Evolutionary conservation across 805 yeast genomes (phyloP), one percentile per base, ranked within the genome.

Genomic region (Danielia reshetovae): DNA sequence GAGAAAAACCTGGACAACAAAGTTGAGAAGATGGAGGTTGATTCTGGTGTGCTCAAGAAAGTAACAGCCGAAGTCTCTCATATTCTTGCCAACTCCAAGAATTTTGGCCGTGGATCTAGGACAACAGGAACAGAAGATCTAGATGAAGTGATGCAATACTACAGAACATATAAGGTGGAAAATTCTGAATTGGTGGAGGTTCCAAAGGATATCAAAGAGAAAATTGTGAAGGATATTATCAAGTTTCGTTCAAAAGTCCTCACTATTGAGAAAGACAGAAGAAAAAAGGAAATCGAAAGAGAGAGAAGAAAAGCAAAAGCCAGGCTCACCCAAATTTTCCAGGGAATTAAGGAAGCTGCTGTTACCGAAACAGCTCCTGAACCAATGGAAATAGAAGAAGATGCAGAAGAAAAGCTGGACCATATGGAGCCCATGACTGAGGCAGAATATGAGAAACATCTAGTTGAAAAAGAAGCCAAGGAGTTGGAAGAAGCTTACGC

Each of bases 221-320:
- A 59, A n/a, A 72, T 79, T 24, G 70, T 65, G 13, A 65, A 66
- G 36, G 77, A 74, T 38, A 70, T 80, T 36, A 62, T 77, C 38
- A 72, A 69, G 40, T 80, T 80, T 49, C 57, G 85, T 48, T 60
- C 77, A 15, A 69, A 68, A 27, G 80, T 79, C 18, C 49, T 77
- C 34, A 68, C 68, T 26, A 55, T 74, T 18, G 85, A 79, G 36
- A 63, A 67, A 34, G 65, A 65, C 30, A 72, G 75, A 29, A 63
- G 81, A 27, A 72, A 68, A 32, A 61, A 61, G 38, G 77, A 75
- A 39, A 49, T 66, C 7, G 57, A 68, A 14, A 60, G 55, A 14
- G 85, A 78, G 42, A 64, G 77, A 29, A 58, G 59, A 25, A 65
- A 70, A 39, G 69, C 81, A 1, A 72, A 72, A 44, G 49, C 58